Evolutionary conservation across 768 basidiomycete species (phyloP).

Genomic region (Auricularia sp.): DNA sequence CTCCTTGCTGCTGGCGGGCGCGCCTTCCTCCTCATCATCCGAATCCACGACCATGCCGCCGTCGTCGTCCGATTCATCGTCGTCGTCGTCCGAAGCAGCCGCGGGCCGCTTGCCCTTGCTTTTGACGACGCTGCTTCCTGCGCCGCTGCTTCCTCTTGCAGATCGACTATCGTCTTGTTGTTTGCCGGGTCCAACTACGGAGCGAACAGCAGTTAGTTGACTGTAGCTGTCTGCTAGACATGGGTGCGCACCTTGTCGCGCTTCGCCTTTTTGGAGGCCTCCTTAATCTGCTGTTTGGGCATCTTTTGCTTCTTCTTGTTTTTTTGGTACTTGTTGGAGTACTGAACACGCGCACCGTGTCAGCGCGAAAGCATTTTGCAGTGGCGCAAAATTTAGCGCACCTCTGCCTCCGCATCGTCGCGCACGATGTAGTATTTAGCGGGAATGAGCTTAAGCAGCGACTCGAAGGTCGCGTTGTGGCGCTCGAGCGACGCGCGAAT

Average conservation of each 20-base stretch:
- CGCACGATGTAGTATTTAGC: constrained; percentile 76
- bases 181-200: constrained; percentile 85
- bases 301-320: constrained; percentile 80
- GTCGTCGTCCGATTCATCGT: constrained; percentile 15
- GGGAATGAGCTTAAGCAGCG: constrained; percentile 75
- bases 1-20: constrained; percentile 18
- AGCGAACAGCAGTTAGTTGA: not conserved
- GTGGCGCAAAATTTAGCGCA: constrained; percentile 16
- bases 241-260: constrained; percentile 57
- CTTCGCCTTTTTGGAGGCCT: constrained; percentile 81
- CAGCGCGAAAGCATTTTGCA: not conserved
- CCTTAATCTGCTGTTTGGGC: constrained; percentile 78
- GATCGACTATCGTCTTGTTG: constrained; percentile 66
- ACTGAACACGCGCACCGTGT: constrained; percentile 19
- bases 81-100: constrained; percentile 20
- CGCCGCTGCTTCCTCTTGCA: constrained; percentile 45
- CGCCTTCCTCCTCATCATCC: constrained; percentile 11
- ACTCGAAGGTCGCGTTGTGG: constrained; percentile 82
- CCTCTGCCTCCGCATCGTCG: constrained; percentile 60
- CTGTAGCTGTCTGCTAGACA: not conserved
- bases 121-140: constrained; percentile 21
- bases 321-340: constrained; percentile 66
- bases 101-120: constrained; percentile 38
- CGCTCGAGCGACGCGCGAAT: constrained; percentile 59
- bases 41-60: constrained; percentile 7